Conservation (phyloP, 164 flowering plant genomes). For the Nymphaea thermarum region DNA sequence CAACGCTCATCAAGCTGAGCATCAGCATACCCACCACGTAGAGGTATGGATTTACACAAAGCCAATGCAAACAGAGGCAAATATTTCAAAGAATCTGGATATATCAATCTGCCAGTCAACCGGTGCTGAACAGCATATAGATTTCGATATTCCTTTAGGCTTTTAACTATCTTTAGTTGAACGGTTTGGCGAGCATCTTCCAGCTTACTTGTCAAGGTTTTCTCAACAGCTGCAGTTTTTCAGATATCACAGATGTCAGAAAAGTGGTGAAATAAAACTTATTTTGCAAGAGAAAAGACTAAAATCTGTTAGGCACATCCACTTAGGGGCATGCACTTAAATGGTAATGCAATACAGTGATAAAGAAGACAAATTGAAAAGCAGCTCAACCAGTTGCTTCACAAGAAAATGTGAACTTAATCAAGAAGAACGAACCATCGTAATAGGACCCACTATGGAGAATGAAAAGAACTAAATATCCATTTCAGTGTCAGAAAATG, state of each 20-base stretch:
- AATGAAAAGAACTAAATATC: too few relatives aligned
- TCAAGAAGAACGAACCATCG: too few relatives aligned
- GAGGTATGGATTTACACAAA: constrained; percentile 62
- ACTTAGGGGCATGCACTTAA: too few relatives aligned
- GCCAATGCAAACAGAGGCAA: constrained; percentile 73
- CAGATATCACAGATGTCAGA: not conserved
- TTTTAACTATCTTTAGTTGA: constrained; percentile 65
- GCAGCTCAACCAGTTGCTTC: too few relatives aligned
- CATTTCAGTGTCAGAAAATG: too few relatives aligned
- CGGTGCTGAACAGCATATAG: constrained; percentile 95
- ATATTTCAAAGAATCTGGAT: constrained; percentile 77
- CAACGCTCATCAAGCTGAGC: constrained; percentile 88
- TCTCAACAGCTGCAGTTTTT: constrained; percentile 76
- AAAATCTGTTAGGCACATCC: too few relatives aligned
- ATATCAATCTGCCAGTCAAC: constrained; percentile 78
- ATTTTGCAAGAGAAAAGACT: too few relatives aligned
- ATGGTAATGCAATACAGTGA: too few relatives aligned
- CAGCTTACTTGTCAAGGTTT: constrained; percentile 67
- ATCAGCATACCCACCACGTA: constrained; percentile 88
- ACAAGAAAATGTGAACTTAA: too few relatives aligned
- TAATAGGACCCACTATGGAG: too few relatives aligned
- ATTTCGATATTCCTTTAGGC: constrained; percentile 87
- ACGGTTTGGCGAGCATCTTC: constrained; percentile 75
- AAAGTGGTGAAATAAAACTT: not conserved
- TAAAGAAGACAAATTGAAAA: too few relatives aligned